Base-by-base conservation (phyloP, 352 stramenopile genomes). In the Bremia lactucae region DNA sequence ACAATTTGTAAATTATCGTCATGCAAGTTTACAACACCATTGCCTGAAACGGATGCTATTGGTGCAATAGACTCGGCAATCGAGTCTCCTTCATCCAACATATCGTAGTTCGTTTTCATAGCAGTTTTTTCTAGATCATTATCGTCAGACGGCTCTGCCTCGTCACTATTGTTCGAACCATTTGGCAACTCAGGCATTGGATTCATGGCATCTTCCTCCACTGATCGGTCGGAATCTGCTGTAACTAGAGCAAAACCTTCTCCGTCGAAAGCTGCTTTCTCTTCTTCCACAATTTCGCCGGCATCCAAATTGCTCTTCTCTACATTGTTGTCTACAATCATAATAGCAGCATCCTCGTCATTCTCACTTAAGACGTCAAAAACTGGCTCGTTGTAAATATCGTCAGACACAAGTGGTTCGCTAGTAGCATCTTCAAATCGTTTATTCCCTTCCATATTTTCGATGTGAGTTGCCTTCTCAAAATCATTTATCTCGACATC, bases 161-260 rank as follows among this genome's bases (percentile, higher is more conserved):
- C n/a, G n/a, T n/a, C n/a, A n/a, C n/a, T n/a, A n/a, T n/a, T n/a
- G n/a, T n/a, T n/a, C n/a, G n/a, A n/a, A n/a, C n/a, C n/a, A n/a
- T n/a, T n/a, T n/a, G n/a, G n/a, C n/a, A n/a, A n/a, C n/a, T n/a
- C n/a, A n/a, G n/a, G n/a, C n/a, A n/a, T n/a, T n/a, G n/a, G n/a
- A n/a, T n/a, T n/a, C n/a, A n/a, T 33, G 11, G 15, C 28, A 15
- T 13, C 28, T 41, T 46, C 28, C 18, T 46, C 31, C 5, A 11
- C 31, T 31, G 31, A 7, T 19, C 22, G 11, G 39, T 40, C 14
- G 10, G 6, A 31, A 31, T 46, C 46, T 16, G 46, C 36, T 10
- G 18, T 53, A 24, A 6, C 11, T 4, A 35, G 3, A 15, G 18
- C 21, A n/a, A 36, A 26, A n/a, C 46, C 39, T 47, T 55, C 35